These are phyloP conservation scores for Cryptosporidium meleagridis DNA, from an alignment of 169 alveolate genomes.

Conservation along the genomic window DNA sequence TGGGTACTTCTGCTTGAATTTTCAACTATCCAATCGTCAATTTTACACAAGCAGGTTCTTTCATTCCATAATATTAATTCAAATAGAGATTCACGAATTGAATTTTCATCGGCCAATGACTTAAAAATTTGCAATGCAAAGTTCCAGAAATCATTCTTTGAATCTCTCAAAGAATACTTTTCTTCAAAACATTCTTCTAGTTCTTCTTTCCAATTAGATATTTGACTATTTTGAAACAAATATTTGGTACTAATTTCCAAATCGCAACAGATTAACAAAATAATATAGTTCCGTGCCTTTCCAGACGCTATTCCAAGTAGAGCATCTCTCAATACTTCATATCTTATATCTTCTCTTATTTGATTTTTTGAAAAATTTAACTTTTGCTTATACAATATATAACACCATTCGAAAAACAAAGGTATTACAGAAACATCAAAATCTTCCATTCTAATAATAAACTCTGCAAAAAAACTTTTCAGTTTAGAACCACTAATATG, in stretches of 20 bases:
- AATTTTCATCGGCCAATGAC: constrained; percentile 1
- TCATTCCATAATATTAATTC: not conserved
- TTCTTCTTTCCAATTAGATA: constrained; percentile 26
- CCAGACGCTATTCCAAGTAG: constrained; percentile 32
- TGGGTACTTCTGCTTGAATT: not conserved
- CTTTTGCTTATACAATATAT: constrained; percentile 19
- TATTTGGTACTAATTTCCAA: not conserved
- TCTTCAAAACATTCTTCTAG: not conserved
- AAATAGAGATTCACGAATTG: not conserved
- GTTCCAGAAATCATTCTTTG: constrained; percentile 15
- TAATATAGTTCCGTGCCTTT: constrained; percentile 17
- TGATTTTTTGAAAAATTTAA: constrained; percentile 18
- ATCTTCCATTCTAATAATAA: constrained; percentile 5
- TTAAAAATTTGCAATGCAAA: constrained; percentile 20
- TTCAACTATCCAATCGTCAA: constrained; percentile 4
- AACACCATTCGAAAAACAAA: constrained; percentile 69
- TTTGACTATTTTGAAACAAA: constrained; percentile 52
- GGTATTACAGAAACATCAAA: constrained; percentile 45
- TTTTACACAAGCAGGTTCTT: constrained; percentile 32
- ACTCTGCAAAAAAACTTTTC: constrained; percentile 22
- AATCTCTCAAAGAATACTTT: not conserved
- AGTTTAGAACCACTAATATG: constrained; percentile 10
- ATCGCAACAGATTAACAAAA: constrained; percentile 42
- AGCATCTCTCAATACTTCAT: constrained; percentile 9
- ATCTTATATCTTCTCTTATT: constrained; percentile 30